Conservation (phyloP, 495 filamentous ascomycete genomes). For the Tuber brumale region DNA sequence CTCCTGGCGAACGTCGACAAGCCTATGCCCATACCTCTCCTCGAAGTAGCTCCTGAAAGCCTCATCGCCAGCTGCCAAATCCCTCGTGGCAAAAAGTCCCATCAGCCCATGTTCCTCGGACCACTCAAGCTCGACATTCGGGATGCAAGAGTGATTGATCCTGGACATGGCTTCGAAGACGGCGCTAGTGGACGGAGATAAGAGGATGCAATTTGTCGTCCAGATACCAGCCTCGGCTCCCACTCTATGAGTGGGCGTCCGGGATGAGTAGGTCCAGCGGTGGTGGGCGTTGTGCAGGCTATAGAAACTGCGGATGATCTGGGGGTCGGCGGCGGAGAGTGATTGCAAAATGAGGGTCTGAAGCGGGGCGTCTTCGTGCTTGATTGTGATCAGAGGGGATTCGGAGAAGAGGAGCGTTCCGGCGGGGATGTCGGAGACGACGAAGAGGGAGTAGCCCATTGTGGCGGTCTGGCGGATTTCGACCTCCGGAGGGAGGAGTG, state of each 20-base stretch:
- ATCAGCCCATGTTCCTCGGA: neutral
- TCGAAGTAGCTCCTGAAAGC: conserved; percentile 17
- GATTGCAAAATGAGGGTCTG: conserved; percentile 4
- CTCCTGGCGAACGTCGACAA: conserved; percentile 9
- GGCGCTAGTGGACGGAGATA: conserved; percentile 11
- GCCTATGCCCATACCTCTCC: conserved; percentile 12
- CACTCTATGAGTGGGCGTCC: neutral
- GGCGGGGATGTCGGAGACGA: conserved; percentile 4
- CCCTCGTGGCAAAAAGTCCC: conserved; percentile 6
- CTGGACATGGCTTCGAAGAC: conserved; percentile 11
- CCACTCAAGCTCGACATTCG: conserved; percentile 17
- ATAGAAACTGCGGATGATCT: conserved; percentile 15
- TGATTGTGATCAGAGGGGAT: conserved; percentile 11
- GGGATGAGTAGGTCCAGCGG: conserved; percentile 6
- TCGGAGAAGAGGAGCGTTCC: conserved; percentile 12
- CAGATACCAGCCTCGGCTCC: conserved; percentile 20
- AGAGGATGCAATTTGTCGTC: conserved; percentile 17
- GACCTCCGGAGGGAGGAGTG: conserved; percentile 15
- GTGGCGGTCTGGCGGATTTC: conserved; percentile 3
- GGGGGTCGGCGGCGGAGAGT: neutral
- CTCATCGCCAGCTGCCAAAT: conserved; percentile 15
- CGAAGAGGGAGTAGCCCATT: conserved; percentile 14
- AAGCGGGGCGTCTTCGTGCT: neutral
- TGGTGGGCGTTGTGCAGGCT: conserved; percentile 12
- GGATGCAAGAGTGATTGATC: conserved; percentile 24